Base-by-base conservation (phyloP, 2,329 filamentous ascomycete species). In the Fusarium sp. region DNA sequence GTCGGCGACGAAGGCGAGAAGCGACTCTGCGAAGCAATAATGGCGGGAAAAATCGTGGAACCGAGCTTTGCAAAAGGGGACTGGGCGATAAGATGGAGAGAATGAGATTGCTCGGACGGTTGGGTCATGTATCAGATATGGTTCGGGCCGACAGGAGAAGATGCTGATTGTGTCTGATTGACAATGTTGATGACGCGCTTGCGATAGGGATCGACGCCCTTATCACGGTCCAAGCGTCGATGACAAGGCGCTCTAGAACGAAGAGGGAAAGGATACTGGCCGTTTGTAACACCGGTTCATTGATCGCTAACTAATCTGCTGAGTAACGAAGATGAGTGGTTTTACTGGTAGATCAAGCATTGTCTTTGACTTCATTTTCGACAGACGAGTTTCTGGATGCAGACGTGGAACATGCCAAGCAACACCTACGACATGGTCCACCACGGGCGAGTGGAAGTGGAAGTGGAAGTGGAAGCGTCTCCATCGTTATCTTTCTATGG, bases 41-140 rank as follows among this genome's bases (percentile, higher is more conserved):
- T 90, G 88, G 83, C 85, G 45, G 88, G 87, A 2, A 84, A 84
- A 50, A 87, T 90, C 8, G 88, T 90, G 1, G 89, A 91, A 77
- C 85, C 88, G 8, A 88, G 87, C 65, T 91, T 87, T 79, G 89
- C 89, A 0, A 91, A 91, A 72, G 89, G 89, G 0, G 85, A 90
- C 51, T 91, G 88, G 89, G 84, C 83, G 1, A 84, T 91, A 17
- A 78, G 88, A 67, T 90, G 88, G 88, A 83, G 89, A 68, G 88
- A 90, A 41, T 73, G 53, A 75, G 24, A 32, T 44, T 22, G 26
- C 24, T 36, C 5, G 10, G 63, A 42, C 12, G 6, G 3, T 41
- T 22, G 14, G 13, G 11, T 47, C 41, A 48, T 22, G 47, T 55
- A 18, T 50, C 7, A 30, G 48, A 42, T 44, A 44, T 24, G 17